phyloP scores from a whole-genome alignment of 164 flowering plant species.

The Piper longum region DNA sequence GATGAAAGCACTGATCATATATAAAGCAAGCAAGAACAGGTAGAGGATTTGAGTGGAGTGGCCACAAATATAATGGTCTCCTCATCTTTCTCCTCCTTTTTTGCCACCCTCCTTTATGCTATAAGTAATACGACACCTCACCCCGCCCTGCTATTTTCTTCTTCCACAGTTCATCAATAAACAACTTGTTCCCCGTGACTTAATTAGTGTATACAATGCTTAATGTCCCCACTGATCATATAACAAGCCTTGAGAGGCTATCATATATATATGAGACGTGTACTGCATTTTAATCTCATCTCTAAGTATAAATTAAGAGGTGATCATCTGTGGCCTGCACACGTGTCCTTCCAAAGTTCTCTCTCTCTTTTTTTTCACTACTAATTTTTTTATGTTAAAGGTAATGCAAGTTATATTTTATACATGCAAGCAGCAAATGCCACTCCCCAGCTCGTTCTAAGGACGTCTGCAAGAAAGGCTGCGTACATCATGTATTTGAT shows the following conservation, averaged over 20 bases:
- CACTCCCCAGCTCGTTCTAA: neutral
- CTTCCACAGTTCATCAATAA: neutral
- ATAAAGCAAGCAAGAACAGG: neutral
- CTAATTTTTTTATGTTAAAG: too few relatives aligned
- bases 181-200: neutral
- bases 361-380: too few relatives aligned
- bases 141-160: neutral
- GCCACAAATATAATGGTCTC: slow-evolving; percentile 2
- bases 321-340: neutral
- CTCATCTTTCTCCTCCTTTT: slow-evolving; percentile 2
- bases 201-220: neutral
- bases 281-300: neutral
- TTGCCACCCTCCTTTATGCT: neutral
- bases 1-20: neutral
- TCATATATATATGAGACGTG: neutral
- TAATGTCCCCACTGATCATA: neutral
- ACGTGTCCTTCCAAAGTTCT: neutral
- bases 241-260: neutral
- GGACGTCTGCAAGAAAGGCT: neutral
- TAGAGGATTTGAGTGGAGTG: slow-evolving; percentile 1
- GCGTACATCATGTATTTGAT: too few relatives aligned
- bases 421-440: neutral
- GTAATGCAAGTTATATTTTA: neutral
- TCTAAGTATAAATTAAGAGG: too few relatives aligned
- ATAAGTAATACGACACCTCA: neutral